These are phyloP conservation scores for Akebia trifoliata DNA, from an alignment of 164 flowering plant species.

Conservation along the genomic window DNA sequence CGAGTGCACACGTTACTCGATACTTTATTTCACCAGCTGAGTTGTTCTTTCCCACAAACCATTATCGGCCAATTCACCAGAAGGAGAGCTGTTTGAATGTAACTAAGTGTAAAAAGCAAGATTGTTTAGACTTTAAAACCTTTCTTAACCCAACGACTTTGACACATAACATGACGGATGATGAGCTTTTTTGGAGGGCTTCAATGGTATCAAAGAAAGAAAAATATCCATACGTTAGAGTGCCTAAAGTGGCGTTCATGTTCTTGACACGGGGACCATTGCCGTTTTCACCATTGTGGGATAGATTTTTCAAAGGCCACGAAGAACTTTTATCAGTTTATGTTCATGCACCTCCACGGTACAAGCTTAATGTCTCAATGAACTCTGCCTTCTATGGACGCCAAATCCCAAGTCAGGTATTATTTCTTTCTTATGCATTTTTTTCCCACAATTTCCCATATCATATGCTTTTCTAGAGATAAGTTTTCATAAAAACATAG, in stretches of 20 bases:
- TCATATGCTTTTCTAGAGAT: no score
- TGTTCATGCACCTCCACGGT: constrained; percentile 39
- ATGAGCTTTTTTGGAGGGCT: constrained; percentile 36
- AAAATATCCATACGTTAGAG: constrained; percentile 27
- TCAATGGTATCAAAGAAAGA: constrained; percentile 29
- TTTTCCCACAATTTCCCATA: neutral
- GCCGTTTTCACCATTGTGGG: constrained; percentile 44
- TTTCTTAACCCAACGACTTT: constrained; percentile 20
- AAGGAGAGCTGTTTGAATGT: constrained; percentile 3
- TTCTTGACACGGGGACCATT: constrained; percentile 36
- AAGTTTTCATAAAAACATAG: no score
- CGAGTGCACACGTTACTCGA: constrained; percentile 20
- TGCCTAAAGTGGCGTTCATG: constrained; percentile 36
- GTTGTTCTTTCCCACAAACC: constrained; percentile 17
- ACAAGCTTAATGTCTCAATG: constrained; percentile 25
- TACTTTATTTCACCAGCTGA: constrained; percentile 16
- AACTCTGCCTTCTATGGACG: constrained; percentile 42
- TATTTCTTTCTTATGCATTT: neutral
- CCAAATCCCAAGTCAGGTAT: constrained; percentile 52
- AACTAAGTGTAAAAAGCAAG: constrained; percentile 6
- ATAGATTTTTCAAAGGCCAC: constrained; percentile 39
- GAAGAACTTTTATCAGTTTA: constrained; percentile 38
- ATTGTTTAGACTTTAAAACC: constrained; percentile 15
- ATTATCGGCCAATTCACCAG: neutral
- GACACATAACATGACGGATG: constrained; percentile 29